Conservation (phyloP, 257 asterid species). For the Paulownia fortunei region DNA sequence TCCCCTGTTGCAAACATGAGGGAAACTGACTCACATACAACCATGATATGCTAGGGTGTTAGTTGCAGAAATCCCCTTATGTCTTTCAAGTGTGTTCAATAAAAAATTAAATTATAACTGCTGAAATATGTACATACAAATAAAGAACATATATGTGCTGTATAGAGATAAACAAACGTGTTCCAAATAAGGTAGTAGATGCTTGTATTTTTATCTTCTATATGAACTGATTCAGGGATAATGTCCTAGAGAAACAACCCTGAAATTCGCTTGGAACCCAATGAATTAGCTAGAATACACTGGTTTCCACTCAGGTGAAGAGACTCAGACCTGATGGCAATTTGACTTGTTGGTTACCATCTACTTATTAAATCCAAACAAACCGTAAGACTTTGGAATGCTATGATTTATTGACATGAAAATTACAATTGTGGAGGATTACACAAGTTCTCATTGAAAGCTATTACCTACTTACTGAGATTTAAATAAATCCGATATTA, state of each 20-base stretch:
- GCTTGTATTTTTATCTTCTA: background rate
- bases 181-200: background rate
- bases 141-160: constrained; percentile 1
- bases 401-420: background rate
- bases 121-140: background rate
- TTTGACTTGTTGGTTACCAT: background rate
- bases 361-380: background rate
- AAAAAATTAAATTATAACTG: constrained; percentile 3
- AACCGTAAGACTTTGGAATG: background rate
- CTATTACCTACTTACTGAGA: background rate
- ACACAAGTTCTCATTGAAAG: background rate
- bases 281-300: background rate
- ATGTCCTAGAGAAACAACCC: background rate
- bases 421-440: background rate
- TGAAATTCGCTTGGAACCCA: background rate
- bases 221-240: background rate
- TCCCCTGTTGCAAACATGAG: too few relatives aligned
- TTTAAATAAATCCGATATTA: background rate
- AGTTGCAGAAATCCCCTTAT: constrained; percentile 8
- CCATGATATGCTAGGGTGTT: background rate
- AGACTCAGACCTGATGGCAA: background rate
- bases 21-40: constrained; percentile 14
- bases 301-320: constrained; percentile 1
- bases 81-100: background rate
- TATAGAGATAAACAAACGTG: background rate